A percentile compares a stretch with the other conserved stretches of the same genome.
Conservation (phyloP, 139 green algal species). For the Auxenochlorella protothecoides region DNA sequence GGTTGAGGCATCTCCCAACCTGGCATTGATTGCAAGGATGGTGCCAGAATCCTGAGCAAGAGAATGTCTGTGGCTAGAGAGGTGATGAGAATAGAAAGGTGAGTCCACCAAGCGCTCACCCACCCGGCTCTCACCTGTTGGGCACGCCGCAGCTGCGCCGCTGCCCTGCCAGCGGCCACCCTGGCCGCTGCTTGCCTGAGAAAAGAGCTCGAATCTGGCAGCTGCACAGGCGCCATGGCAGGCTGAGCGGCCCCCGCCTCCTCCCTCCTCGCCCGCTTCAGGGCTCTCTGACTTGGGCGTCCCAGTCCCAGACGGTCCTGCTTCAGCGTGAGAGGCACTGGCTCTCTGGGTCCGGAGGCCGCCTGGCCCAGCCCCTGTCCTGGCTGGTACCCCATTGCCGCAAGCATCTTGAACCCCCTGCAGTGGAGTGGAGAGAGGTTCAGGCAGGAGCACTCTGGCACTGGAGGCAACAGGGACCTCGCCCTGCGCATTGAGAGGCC, state of each 20-base stretch:
- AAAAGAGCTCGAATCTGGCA: no score
- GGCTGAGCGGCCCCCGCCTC: slow-evolving; percentile 3
- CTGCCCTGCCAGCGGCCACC: background rate
- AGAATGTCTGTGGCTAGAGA: no score
- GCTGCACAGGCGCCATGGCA: background rate
- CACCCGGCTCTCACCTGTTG: background rate
- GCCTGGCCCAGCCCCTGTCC: slow-evolving; percentile 21
- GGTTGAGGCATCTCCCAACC: no score
- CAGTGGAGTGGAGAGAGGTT: background rate
- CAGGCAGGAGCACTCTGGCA: background rate
- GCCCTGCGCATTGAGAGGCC: background rate
- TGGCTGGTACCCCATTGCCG: slow-evolving; percentile 25
- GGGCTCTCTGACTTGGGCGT: slow-evolving; percentile 2
- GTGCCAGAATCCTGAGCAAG: no score
- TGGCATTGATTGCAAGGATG: no score
- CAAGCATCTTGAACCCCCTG: slow-evolving; percentile 32
- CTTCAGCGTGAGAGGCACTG: slow-evolving; percentile 24
- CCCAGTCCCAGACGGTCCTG: slow-evolving; percentile 20
- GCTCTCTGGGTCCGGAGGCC: slow-evolving; percentile 9
- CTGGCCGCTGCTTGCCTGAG: background rate
- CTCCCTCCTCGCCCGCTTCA: slow-evolving; percentile 11
- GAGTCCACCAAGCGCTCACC: no score
- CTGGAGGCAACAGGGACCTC: background rate
- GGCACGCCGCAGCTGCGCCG: background rate
- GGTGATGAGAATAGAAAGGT: no score